Evolutionary conservation across 441 rosid genomes (phyloP).

Genomic region (Raphanus hybrid): DNA sequence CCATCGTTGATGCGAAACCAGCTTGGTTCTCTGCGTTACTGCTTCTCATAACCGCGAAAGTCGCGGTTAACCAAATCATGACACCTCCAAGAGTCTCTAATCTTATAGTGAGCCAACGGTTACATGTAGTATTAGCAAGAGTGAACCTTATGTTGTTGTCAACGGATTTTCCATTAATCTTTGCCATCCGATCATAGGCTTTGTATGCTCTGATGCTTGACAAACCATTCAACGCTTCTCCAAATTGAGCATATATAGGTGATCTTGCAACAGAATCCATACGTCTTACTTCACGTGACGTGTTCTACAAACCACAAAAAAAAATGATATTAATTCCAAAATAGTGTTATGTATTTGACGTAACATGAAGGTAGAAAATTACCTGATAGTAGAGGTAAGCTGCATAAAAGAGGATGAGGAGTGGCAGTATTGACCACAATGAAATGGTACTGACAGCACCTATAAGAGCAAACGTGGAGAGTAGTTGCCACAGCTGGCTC

Average conservation of each 20-base stretch:
- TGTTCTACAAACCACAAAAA: constrained; percentile 57
- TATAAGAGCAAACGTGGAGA: constrained; percentile 88
- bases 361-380: constrained; percentile 22
- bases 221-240: constrained; percentile 93
- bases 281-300: constrained; percentile 94
- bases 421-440: constrained; percentile 97
- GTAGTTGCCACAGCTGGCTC: constrained; percentile 85
- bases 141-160: constrained; percentile 94
- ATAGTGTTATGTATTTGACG: constrained; percentile 14
- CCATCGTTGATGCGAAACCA: constrained; percentile 89
- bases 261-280: constrained; percentile 92
- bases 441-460: constrained; percentile 89
- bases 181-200: constrained; percentile 88
- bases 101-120: constrained; percentile 90
- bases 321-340: constrained; percentile 4
- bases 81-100: constrained; percentile 90
- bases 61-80: constrained; percentile 93
- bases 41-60: constrained; percentile 81
- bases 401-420: constrained; percentile 85
- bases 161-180: constrained; percentile 80
- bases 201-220: constrained; percentile 91
- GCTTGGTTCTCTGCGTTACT: constrained; percentile 66
- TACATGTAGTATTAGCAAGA: constrained; percentile 72
- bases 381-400: constrained; percentile 98
- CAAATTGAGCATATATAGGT: constrained; percentile 94